Evolutionary conservation across 106 monocot species (phyloP).

Genomic region (Cymbidium sinense): DNA sequence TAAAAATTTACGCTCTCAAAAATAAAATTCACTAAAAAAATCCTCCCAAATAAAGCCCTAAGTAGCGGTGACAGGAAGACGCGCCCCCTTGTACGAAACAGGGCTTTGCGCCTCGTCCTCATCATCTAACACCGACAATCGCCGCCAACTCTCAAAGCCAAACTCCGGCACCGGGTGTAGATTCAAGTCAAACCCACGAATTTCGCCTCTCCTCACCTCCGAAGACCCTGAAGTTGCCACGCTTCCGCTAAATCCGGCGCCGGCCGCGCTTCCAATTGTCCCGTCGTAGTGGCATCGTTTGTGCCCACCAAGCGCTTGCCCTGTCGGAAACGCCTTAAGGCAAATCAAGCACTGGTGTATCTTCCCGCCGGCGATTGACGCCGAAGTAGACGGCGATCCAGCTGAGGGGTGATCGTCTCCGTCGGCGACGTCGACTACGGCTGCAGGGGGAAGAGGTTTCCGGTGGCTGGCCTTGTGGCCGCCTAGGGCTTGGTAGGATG

Average conservation of each 20-base stretch:
- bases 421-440: background rate
- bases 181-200: background rate
- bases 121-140: background rate
- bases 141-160: background rate
- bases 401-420: background rate
- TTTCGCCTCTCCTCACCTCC: background rate
- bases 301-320: constrained; percentile 64
- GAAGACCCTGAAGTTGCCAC: background rate
- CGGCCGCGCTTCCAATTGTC: constrained; percentile 9
- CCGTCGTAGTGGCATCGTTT: constrained; percentile 58
- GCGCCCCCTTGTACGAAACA: background rate
- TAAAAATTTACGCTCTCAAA: too few species aligned
- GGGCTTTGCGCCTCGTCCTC: background rate
- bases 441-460: background rate
- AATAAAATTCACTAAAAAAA: too few species aligned
- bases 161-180: background rate
- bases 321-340: constrained; percentile 33
- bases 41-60: too few species aligned
- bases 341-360: constrained; percentile 36
- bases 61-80: background rate
- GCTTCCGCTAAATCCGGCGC: background rate
- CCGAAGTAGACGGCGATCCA: background rate
- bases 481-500: constrained; percentile 52
- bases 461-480: constrained; percentile 52
- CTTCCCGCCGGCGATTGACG: constrained; percentile 2